Base-by-base conservation (phyloP, 768 basidiomycete genomes). In the Suillus luteus region DNA sequence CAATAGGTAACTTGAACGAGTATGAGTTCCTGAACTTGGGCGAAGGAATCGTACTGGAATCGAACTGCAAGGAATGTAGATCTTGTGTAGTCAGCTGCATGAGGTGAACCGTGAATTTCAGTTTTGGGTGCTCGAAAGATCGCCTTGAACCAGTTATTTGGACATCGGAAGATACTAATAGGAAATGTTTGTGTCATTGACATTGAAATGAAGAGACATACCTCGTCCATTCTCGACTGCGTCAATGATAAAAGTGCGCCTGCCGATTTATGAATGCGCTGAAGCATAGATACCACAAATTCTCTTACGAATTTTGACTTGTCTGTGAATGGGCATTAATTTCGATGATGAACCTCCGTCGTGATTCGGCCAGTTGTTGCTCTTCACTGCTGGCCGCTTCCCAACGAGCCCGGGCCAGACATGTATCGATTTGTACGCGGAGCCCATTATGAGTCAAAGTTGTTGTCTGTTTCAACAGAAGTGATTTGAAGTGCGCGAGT, bases 41-140 rank as follows among this genome's bases (percentile, higher is more conserved):
- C 0, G 70, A 66, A 19, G 75, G 74, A 17, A 70, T 67, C 6
- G 62, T 27, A 10, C 24, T 65, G 3, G 70, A 62, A 43, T 75
- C 65, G 2, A 75, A 3, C 46, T 75, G 74, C 14, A 75, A 31
- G 17, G 68, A 64, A 6, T 75, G 73, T 43, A 67, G 65, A 65
- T 75, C 74, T 61, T 76, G 62, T 5, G 64, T 49, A 3, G 71
- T 76, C 46, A 75, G 33, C 35, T 72, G 66, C 71, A 75, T 73
- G 9, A 69, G 0, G 59, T 73, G 69, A 0, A 73, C 64, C 2
- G 75, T 75, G 35, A 69, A 68, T 1, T 66, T 48, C 0, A 22
- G 49, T 62, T 57, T 51, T 19, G 73, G 66, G 7, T 73, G 69
- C 57, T 69, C 61, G 38, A 65, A n/a, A 2, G 64, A 63, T 37